A percentile compares a stretch with the other conserved stretches of the same genome.
These are phyloP conservation scores for Collybia sp. DNA, from an alignment of 768 basidiomycete species.

Conservation along the genomic window DNA sequence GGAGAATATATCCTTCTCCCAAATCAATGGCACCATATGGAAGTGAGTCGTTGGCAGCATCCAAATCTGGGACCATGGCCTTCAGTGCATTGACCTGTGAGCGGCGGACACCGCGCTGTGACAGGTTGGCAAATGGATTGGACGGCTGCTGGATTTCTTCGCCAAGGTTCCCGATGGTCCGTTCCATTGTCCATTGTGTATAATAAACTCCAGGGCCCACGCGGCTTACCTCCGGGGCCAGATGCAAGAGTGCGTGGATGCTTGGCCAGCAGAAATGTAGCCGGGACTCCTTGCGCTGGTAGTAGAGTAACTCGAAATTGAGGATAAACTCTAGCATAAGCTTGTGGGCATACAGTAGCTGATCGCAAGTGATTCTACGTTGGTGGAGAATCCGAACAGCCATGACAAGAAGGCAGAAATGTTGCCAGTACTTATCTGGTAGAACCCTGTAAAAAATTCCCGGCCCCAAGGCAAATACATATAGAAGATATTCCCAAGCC, in stretches of 20 bases:
- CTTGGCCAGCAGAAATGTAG: not conserved
- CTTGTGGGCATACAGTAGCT: not conserved
- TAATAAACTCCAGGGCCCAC: constrained; percentile 7
- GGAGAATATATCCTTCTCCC: constrained; percentile 15
- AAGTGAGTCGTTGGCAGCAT: constrained; percentile 1
- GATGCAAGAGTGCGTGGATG: constrained; percentile 1
- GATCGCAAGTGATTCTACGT: constrained; percentile 4
- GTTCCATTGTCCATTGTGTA: constrained; percentile 10
- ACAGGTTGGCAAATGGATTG: constrained; percentile 16
- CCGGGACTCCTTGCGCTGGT: not conserved
- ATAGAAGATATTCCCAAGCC: constrained; percentile 11
- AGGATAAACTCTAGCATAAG: not conserved
- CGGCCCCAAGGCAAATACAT: constrained; percentile 13
- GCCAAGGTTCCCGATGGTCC: constrained; percentile 7
- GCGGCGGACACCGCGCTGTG: constrained; percentile 6
- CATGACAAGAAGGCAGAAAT: constrained; percentile 11
- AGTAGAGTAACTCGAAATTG: not conserved
- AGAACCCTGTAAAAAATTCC: constrained; percentile 11
- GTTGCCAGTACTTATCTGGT: constrained; percentile 4
- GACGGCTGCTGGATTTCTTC: constrained; percentile 14
- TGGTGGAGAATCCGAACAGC: constrained; percentile 5
- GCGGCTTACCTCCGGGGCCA: not conserved
- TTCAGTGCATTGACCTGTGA: constrained; percentile 16
- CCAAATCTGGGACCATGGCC: constrained; percentile 15
- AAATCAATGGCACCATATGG: constrained; percentile 10